Conservation (phyloP, 805 yeast genomes). For the Clavispora asparagi region DNA sequence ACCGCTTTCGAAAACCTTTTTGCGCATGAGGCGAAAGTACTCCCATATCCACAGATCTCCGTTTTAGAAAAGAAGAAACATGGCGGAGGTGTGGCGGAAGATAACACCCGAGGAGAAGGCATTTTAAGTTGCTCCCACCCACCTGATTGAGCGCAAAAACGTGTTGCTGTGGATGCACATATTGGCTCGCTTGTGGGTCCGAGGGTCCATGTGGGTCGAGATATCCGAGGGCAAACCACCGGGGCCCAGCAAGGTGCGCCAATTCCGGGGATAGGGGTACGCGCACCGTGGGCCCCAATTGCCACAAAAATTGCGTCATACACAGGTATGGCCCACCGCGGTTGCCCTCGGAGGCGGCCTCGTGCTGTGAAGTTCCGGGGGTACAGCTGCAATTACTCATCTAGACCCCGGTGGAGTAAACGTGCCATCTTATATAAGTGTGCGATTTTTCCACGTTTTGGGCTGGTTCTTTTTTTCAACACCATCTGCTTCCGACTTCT, state of each 20-base stretch:
- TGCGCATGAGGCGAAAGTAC: too few species aligned
- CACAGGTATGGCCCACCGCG: background rate
- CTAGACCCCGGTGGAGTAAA: slow-evolving; percentile 13
- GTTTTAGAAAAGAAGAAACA: background rate
- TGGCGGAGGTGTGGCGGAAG: too few species aligned
- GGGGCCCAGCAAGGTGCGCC: background rate
- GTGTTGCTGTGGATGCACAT: background rate
- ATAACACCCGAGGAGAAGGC: background rate
- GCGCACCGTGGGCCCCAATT: background rate
- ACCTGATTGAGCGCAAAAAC: background rate
- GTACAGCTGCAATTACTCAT: slow-evolving; percentile 6
- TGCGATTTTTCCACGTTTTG: background rate
- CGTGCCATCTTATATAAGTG: slow-evolving; percentile 5
- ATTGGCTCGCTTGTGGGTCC: background rate
- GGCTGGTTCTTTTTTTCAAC: background rate
- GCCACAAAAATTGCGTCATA: background rate
- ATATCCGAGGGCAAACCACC: background rate
- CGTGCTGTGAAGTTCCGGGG: background rate
- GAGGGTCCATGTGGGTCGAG: background rate
- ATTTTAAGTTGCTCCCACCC: background rate
- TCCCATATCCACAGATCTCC: too few species aligned
- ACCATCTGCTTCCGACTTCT: background rate
- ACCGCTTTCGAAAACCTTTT: background rate
- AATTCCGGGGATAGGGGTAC: background rate
- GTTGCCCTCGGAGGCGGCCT: background rate